Evolutionary conservation across 1,139 yeast genomes (phyloP).

Genomic region (Pichia sp.): DNA sequence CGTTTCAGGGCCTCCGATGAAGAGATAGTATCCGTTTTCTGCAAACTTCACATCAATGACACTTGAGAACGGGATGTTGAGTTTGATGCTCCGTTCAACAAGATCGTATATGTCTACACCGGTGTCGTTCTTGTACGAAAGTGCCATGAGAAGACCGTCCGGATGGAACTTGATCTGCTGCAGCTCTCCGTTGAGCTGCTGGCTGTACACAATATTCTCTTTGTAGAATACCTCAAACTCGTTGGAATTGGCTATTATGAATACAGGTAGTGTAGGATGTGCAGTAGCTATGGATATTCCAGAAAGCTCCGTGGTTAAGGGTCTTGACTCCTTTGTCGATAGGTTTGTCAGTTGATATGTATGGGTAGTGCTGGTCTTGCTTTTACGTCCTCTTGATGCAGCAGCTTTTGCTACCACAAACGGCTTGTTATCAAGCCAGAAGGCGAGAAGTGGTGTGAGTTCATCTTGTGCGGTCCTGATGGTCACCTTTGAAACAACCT

Average conservation of each 20-base stretch:
- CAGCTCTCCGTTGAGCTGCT: constrained; percentile 7
- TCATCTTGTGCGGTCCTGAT: neutral
- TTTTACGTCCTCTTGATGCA: constrained; percentile 1
- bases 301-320: constrained; percentile 3
- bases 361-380: constrained; percentile 4
- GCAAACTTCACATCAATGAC: constrained; percentile 24
- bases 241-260: constrained; percentile 19
- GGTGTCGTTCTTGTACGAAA: constrained; percentile 39
- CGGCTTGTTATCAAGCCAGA: constrained; percentile 16
- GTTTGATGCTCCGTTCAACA: constrained; percentile 12
- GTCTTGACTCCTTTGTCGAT: neutral
- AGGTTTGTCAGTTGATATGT: constrained; percentile 8
- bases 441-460: neutral
- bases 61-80: constrained; percentile 26
- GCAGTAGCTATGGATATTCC: constrained; percentile 4
- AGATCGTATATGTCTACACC: constrained; percentile 41
- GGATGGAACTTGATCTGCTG: constrained; percentile 43
- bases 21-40: constrained; percentile 16
- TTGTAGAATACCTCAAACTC: constrained; percentile 20
- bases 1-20: constrained; percentile 4
- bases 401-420: constrained; percentile 3
- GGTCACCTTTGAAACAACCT: constrained; percentile 6
- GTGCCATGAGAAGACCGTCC: constrained; percentile 61
- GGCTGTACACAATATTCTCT: constrained; percentile 10
- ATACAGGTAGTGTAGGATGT: constrained; percentile 28